Evolutionary conservation across 2,329 filamentous ascomycete genomes (phyloP), one percentile per base, ranked within the genome.

Genomic region (Clarireedia monteithiana): DNA sequence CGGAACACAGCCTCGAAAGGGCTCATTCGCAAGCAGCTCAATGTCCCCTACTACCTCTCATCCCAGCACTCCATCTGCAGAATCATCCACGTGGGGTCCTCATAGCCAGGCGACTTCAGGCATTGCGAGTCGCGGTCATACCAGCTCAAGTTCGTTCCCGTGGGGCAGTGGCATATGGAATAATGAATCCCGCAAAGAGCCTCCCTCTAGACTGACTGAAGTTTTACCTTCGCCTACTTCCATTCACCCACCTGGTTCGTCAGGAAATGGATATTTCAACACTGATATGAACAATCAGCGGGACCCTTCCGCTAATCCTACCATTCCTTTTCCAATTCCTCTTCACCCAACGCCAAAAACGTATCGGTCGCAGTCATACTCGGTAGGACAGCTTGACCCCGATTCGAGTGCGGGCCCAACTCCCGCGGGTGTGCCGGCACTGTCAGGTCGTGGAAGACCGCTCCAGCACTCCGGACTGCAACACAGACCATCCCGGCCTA

Each of bases 341-440:
- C 77, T 95, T 20, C 89, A 95, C 60, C 91, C 92, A 0, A 94
- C 89, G 0, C 89, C 89, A 1, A 97, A 97, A 71, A 91, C 89
- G 1, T 94, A 95, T 65, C 85, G 94, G 45, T 99, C 94, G 5
- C 90, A 96, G 71, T 97, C 94, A 4, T 97, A 97, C 71, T 97
- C 92, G 0, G 92, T 95, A 48, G 91, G 91, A 4, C 91, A 96
- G 69, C 77, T 91, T 59, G 91, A 96, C 53, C 80, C 85, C 1
- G 88, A 92, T 57, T 72, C 62, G 3, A 60, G 62, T 38, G 62
- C 61, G 23, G 59, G 63, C 5, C 53, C 56, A 53, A 59, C 62
- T 26, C 64, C 60, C 53, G 61, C 58, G 6, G 53, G 56, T n/a
- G 55, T 54, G n/a, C 44, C 61, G 12, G 56, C 56, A 12, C 64